Evolutionary conservation across 2,329 filamentous ascomycete species (phyloP).

Genomic region (Fusarium lateritium): DNA sequence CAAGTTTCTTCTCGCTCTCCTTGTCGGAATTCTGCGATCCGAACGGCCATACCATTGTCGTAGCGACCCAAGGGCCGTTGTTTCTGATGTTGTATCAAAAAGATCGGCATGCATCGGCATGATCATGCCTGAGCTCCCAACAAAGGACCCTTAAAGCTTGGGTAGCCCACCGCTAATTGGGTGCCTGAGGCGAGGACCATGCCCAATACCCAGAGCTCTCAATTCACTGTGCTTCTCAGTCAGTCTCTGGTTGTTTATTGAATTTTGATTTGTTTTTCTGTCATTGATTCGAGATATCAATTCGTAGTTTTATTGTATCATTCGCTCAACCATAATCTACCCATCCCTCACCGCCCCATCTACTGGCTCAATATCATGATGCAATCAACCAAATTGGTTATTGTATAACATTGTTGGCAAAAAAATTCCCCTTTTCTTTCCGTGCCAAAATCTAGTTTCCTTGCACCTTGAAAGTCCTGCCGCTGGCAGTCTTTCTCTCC

Average conservation of each 20-base stretch:
- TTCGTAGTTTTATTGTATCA: constrained; percentile 41
- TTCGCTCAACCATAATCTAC: constrained; percentile 46
- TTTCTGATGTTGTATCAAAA: constrained; percentile 36
- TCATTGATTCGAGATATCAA: constrained; percentile 17
- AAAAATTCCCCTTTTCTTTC: constrained; percentile 11
- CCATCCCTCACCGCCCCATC: constrained; percentile 17
- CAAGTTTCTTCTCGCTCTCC: constrained; percentile 36
- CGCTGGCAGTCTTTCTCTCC: constrained; percentile 97
- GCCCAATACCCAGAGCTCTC: constrained; percentile 1
- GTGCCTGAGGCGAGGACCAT: constrained; percentile 43
- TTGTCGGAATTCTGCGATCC: constrained; percentile 50
- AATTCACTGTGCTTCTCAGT: constrained; percentile 3
- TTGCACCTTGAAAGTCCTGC: constrained; percentile 84
- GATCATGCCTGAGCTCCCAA: constrained; percentile 8
- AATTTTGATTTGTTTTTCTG: background rate
- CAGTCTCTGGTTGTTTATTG: background rate
- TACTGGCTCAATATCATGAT: constrained; percentile 14
- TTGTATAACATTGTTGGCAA: constrained; percentile 26
- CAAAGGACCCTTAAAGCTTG: constrained; percentile 36
- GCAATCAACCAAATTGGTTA: constrained; percentile 3
- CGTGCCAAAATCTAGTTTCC: constrained; percentile 47
- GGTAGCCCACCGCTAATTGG: constrained; percentile 41
- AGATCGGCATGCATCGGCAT: constrained; percentile 29
- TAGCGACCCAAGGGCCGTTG: constrained; percentile 51
- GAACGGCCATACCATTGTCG: constrained; percentile 61